Conservation (phyloP, 2,329 filamentous ascomycete genomes). For the Cephalotrichum gorgonifer region DNA sequence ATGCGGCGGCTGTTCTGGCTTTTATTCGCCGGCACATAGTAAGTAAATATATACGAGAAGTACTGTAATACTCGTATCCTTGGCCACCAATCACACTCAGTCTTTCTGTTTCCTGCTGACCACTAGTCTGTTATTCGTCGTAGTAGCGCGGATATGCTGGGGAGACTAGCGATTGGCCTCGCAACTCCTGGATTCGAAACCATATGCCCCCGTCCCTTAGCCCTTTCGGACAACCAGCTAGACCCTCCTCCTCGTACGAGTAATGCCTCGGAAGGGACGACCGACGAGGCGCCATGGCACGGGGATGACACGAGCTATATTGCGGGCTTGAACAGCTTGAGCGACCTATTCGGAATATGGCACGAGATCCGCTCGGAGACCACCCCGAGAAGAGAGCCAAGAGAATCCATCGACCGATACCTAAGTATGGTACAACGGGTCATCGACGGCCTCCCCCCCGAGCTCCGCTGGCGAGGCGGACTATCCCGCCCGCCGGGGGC, state of each 20-base stretch:
- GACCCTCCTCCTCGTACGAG: slow-evolving; percentile 13
- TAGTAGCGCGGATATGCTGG: slow-evolving; percentile 2
- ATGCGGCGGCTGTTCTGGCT: slow-evolving; percentile 23
- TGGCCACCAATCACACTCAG: background rate
- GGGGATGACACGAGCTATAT: slow-evolving; percentile 20
- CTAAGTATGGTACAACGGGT: slow-evolving; percentile 16
- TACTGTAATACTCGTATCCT: too few species aligned
- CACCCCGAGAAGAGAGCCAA: slow-evolving; percentile 1
- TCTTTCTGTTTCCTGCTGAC: background rate
- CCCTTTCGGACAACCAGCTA: slow-evolving; percentile 17
- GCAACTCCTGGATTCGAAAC: background rate
- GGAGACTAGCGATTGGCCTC: background rate
- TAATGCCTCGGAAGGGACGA: background rate
- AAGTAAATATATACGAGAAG: slow-evolving; percentile 7
- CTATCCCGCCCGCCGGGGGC: slow-evolving; percentile 17
- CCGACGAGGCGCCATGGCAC: slow-evolving; percentile 16
- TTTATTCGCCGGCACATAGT: slow-evolving; percentile 18
- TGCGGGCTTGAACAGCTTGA: slow-evolving; percentile 20
- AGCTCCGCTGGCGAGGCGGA: slow-evolving; percentile 24
- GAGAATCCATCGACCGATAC: slow-evolving; percentile 7
- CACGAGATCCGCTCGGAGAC: slow-evolving; percentile 6
- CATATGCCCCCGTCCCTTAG: slow-evolving; percentile 14
- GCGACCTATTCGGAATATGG: slow-evolving; percentile 23
- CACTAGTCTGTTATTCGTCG: background rate
- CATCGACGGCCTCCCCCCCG: slow-evolving; percentile 19